Evolutionary conservation across 2,329 filamentous ascomycete species (phyloP).

Genomic region (Volutella citrinella): DNA sequence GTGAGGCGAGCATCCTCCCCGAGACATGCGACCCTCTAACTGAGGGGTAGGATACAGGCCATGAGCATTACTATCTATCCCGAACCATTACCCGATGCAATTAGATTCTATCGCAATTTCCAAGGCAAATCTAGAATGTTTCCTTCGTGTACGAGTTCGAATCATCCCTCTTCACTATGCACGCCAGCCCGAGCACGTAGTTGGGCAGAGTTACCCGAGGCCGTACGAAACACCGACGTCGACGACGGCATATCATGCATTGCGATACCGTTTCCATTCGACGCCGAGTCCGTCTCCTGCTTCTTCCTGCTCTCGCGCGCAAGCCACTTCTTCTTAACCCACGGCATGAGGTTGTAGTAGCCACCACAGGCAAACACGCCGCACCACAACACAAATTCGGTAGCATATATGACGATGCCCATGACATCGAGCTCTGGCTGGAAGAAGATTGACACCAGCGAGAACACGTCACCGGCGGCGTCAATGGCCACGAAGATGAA

Average conservation of each 20-base stretch:
- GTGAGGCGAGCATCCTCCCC: no score
- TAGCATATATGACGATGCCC: conserved; percentile 65
- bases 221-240: not conserved
- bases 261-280: conserved; percentile 2
- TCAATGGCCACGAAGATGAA: conserved; percentile 71
- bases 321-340: conserved; percentile 40
- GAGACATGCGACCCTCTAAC: no score
- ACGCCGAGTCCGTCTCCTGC: not conserved
- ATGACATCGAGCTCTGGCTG: conserved; percentile 56
- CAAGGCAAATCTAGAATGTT: no score
- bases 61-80: no score
- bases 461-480: conserved; percentile 65
- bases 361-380: conserved; percentile 64
- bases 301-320: conserved; percentile 11
- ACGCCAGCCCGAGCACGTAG: no score
- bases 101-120: no score
- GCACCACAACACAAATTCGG: conserved; percentile 64
- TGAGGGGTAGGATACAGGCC: no score
- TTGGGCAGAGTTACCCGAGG: not conserved
- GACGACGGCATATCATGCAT: not conserved
- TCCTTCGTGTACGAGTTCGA: no score
- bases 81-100: no score
- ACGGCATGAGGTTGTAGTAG: conserved; percentile 62
- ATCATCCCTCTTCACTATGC: no score
- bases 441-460: conserved; percentile 62